Evolutionary conservation across 306 rosid species (phyloP).

Genomic region (Spatholobus suberectus): DNA sequence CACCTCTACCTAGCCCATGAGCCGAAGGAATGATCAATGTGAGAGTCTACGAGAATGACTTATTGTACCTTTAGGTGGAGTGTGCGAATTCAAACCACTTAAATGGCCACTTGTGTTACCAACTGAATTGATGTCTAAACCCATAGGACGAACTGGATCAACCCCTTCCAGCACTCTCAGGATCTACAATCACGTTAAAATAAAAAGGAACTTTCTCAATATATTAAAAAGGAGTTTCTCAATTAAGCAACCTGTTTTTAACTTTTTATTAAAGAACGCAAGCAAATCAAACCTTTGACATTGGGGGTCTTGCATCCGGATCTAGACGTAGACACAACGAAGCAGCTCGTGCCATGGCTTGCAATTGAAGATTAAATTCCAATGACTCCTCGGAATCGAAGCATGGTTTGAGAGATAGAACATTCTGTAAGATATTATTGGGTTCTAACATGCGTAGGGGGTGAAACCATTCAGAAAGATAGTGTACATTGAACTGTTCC

Average conservation of each 20-base stretch:
- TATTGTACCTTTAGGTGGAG: conserved; percentile 55
- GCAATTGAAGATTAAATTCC: conserved; percentile 68
- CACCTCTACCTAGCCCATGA: conserved; percentile 31
- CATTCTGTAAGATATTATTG: conserved; percentile 57
- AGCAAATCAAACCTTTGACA: conserved; percentile 75
- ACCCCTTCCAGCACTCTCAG: conserved; percentile 95
- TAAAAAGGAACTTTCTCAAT: background rate
- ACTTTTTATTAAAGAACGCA: background rate
- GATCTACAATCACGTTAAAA: conserved; percentile 50
- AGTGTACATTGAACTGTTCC: conserved; percentile 58
- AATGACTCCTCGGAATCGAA: conserved; percentile 59
- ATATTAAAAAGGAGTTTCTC: background rate
- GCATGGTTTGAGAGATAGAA: conserved; percentile 66
- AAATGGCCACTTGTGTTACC: conserved; percentile 85
- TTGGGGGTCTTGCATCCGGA: conserved; percentile 81
- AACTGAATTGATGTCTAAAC: conserved; percentile 65
- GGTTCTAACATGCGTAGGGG: conserved; percentile 64
- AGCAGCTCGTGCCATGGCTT: conserved; percentile 87
- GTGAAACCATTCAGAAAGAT: conserved; percentile 68
- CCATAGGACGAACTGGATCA: conserved; percentile 62
- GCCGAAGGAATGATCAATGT: conserved; percentile 57
- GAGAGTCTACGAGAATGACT: conserved; percentile 83
- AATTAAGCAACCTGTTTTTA: conserved; percentile 8
- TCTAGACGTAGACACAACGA: conserved; percentile 80
- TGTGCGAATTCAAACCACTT: conserved; percentile 59